Conservation (phyloP, 2,329 filamentous ascomycete genomes). For the Cercospora brassicicola region DNA sequence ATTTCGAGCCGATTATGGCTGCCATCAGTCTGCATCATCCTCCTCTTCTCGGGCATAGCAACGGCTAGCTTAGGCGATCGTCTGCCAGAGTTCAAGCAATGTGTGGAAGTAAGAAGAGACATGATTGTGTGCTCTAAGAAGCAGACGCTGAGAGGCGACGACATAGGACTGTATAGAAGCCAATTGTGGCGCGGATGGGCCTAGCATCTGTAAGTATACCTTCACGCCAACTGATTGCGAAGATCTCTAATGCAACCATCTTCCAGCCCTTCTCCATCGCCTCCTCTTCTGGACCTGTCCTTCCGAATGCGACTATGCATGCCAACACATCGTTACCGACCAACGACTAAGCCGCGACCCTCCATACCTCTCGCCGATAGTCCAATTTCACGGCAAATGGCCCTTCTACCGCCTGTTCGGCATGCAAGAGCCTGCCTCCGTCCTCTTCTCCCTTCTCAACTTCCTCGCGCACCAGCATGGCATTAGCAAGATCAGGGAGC, state of each 20-base stretch:
- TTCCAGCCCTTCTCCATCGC: slow-evolving; percentile 73
- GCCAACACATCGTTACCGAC: slow-evolving; percentile 87
- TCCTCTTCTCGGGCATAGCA: slow-evolving; percentile 23
- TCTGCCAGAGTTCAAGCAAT: slow-evolving; percentile 82
- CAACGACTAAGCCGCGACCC: slow-evolving; percentile 65
- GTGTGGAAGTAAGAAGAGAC: slow-evolving; percentile 65
- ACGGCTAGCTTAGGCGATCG: slow-evolving; percentile 77
- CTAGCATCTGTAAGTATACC: slow-evolving; percentile 66
- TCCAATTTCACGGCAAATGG: slow-evolving; percentile 99
- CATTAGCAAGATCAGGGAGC: slow-evolving; percentile 66
- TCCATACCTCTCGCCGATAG: slow-evolving; percentile 65
- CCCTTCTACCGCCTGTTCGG: slow-evolving; percentile 87
- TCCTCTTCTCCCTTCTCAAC: slow-evolving; percentile 91
- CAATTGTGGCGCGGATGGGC: slow-evolving; percentile 71
- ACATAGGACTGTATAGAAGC: slow-evolving; percentile 72
- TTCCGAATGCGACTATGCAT: slow-evolving; percentile 95
- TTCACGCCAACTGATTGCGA: slow-evolving; percentile 4
- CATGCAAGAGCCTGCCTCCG: slow-evolving; percentile 91
- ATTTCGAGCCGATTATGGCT: slow-evolving; percentile 26
- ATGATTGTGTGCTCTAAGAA: neutral
- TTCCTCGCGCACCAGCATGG: slow-evolving; percentile 81
- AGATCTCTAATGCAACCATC: neutral
- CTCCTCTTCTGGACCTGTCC: slow-evolving; percentile 90
- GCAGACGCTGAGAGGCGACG: neutral
- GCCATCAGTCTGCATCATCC: slow-evolving; percentile 15